Percentiles rank a stretch among this genome's conserved stretches.
These are phyloP conservation scores for Lycium barbarum DNA, from an alignment of 257 asterid species.

Conservation along the genomic window DNA sequence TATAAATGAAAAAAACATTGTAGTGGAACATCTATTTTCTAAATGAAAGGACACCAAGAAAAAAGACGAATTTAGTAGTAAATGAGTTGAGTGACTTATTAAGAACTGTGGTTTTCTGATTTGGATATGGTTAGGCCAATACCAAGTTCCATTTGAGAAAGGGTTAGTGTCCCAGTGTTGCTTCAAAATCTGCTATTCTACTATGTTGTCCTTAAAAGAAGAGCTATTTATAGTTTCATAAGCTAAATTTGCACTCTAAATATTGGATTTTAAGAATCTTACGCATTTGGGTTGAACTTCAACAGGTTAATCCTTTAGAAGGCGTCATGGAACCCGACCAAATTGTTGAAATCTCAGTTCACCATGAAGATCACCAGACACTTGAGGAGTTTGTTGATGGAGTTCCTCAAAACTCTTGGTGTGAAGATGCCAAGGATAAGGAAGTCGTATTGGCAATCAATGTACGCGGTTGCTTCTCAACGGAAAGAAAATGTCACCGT, in stretches of 20 bases:
- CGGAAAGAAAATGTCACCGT: conserved; percentile 65
- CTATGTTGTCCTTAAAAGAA: neutral
- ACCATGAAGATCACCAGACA: conserved; percentile 76
- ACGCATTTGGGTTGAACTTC: conserved; percentile 20
- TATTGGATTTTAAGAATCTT: conserved; percentile 14
- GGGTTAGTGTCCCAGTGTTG: neutral
- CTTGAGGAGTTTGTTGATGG: conserved; percentile 94
- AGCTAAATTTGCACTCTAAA: conserved; percentile 7
- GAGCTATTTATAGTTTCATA: neutral
- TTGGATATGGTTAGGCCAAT: neutral
- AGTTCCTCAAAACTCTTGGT: conserved; percentile 80
- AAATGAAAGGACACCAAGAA: neutral
- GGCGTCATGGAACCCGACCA: conserved; percentile 81
- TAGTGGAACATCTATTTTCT: neutral
- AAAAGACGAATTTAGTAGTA: neutral
- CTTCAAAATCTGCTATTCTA: neutral
- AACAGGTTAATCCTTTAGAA: conserved; percentile 80
- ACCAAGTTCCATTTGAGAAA: neutral
- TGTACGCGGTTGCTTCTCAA: conserved; percentile 68
- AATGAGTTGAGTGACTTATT: neutral
- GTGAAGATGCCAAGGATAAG: conserved; percentile 95
- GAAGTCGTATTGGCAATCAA: conserved; percentile 69
- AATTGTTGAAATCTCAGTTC: conserved; percentile 73
- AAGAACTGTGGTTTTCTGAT: neutral
- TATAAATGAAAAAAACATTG: neutral